Evolutionary conservation across 768 basidiomycete genomes (phyloP), one percentile per base, ranked within the genome.

Genomic region (Thelephora ganbajun): DNA sequence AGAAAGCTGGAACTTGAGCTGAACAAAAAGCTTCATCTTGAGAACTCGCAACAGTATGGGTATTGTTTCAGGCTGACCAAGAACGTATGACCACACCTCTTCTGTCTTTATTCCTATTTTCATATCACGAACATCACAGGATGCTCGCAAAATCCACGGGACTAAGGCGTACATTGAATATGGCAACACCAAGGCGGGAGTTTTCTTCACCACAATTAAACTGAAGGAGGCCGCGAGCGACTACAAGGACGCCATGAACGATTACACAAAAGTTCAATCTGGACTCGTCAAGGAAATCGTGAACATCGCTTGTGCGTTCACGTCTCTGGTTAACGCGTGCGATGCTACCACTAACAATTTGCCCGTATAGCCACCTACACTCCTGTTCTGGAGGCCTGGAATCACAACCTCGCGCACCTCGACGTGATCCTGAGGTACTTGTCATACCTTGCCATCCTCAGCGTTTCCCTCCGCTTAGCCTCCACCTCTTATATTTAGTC

Each of bases 11-110:
- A 71, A 7, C 55, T 99, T 9, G 91, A 94, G 13, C 73, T 90
- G 2, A 88, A 96, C 62, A 94, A 94, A 68, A 98, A 97, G 66
- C 64, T 98, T 11, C 96, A 98, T 62, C 68, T 99, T 23, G 96
- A 99, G 66, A 92, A 93, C 56, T 87, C 83, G 46, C 73, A 75
- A 48, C 76, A 79, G 1, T 89, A 94, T 58, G 91, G 92, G 1
- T 94, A 98, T 60, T 92, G 87, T 56, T 88, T 98, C 66, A 69
- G 96, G 22, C 61, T 98, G 39, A 93, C 93, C 1, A 93, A 96
- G 59, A 86, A 81, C 52, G 94, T 92, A 53, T 47, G 79, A 66
- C 18, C 18, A 6, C 34, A 30, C 6, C 22, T 30, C 2, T 26
- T 13, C 26, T 30, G 9, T 30, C 9, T 30, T 30, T 30, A 9